phyloP scores from a whole-genome alignment of 2,329 filamentous ascomycete genomes.

The Apiospora pterosperma region DNA sequence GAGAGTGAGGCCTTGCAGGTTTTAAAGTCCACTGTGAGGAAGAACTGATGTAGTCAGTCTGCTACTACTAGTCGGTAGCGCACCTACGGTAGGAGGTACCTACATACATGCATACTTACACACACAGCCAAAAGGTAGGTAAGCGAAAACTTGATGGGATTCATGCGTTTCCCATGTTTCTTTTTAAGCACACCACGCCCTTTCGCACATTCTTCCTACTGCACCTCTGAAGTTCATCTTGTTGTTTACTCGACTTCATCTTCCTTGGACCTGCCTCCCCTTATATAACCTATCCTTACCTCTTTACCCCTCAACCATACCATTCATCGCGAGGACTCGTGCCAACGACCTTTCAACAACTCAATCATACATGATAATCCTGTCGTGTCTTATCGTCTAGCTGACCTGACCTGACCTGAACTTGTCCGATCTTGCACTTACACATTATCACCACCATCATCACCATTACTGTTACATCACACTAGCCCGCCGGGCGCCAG shows the following conservation, averaged over 20 bases:
- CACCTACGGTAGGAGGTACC: no score
- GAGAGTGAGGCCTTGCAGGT: no score
- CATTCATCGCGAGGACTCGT: neutral
- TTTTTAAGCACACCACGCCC: conserved; percentile 8
- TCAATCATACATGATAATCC: neutral
- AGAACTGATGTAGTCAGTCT: no score
- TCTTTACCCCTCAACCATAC: neutral
- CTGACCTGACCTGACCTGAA: neutral
- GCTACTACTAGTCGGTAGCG: no score
- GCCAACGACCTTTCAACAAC: neutral
- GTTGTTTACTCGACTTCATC: neutral
- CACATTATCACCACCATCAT: no score
- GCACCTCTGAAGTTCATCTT: neutral
- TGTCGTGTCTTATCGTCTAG: neutral
- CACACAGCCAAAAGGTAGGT: conserved; percentile 7
- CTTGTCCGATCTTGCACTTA: neutral
- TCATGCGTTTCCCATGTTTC: conserved; percentile 14
- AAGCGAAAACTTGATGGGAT: conserved; percentile 15
- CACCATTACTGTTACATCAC: no score
- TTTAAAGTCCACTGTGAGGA: no score
- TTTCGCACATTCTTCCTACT: neutral
- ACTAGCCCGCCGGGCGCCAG: no score
- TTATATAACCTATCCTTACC: neutral
- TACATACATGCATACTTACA: no score
- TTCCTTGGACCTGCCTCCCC: neutral